Conservation (phyloP, 768 basidiomycete species). For the Symmetrospora coprosmae region DNA sequence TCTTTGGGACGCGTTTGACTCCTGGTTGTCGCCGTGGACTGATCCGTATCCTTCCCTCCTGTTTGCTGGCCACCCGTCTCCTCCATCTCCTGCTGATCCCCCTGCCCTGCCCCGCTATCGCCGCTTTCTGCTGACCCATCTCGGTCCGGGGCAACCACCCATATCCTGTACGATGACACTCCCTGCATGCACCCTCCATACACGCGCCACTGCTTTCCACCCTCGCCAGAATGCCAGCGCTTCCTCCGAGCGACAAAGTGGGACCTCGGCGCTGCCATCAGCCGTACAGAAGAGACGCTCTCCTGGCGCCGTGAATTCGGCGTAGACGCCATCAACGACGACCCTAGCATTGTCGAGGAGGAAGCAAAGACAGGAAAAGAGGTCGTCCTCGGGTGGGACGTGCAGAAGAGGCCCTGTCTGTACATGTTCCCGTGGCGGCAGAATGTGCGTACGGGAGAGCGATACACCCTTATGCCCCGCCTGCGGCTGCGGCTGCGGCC, state of each 20-base stretch:
- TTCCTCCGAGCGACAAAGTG: conserved; percentile 69
- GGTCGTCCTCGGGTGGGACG: conserved; percentile 49
- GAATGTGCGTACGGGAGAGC: conserved; percentile 55
- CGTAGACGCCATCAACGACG: conserved; percentile 48
- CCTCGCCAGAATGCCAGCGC: conserved; percentile 35
- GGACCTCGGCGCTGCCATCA: conserved; percentile 46
- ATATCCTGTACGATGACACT: background rate
- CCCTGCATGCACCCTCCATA: background rate
- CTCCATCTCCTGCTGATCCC: no score
- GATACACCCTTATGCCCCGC: no score
- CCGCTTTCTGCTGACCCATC: background rate
- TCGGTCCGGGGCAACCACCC: no score
- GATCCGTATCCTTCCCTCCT: no score
- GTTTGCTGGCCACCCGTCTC: no score
- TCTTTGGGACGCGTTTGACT: no score
- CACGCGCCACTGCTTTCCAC: background rate
- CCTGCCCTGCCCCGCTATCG: background rate
- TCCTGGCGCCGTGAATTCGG: conserved; percentile 70
- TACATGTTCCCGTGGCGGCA: conserved; percentile 60
- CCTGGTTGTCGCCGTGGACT: no score
- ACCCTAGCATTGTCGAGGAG: conserved; percentile 48
- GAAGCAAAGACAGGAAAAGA: conserved; percentile 73
- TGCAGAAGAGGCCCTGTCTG: conserved; percentile 34
- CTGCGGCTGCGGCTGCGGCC: background rate
- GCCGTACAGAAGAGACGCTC: conserved; percentile 56